Base-by-base conservation (phyloP, 2,329 filamentous ascomycete species). In the Pseudopithomyces maydicus region DNA sequence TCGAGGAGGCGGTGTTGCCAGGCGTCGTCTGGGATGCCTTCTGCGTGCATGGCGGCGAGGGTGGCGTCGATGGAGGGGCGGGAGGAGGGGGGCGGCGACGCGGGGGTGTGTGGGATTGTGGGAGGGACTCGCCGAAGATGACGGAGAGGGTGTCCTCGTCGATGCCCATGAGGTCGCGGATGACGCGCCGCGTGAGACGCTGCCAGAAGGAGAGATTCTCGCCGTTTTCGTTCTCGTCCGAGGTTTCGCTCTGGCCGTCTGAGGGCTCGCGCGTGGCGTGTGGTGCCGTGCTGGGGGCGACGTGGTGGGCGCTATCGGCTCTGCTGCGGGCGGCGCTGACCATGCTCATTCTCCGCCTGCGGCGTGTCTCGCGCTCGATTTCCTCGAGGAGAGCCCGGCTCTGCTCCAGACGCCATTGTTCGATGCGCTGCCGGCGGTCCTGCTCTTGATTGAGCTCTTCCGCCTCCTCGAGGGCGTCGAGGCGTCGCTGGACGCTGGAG, bases 391-490 rank as follows among this genome's bases (percentile, higher is more conserved):
- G 80, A 11, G 91, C 87, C 56, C 86, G 86, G 74, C 92, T 97
- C 74, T 99, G 93, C 70, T 98, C 94, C 70, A 96, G 78, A 54
- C 93, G 86, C 95, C 95, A 99, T 50, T 86, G 85, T 76, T 98
- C 94, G 71, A 99, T 96, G 58, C 94, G 85, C 66, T 88, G 86
- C 71, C 88, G 90, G 71, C 90, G 88, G 65, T 97, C 92, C 39
- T 85, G 80, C 62, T 79, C 77, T 8, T 92, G 89, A 39, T 88
- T 84, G 26, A 82, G 77, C 43, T 80, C 74, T 19, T 79, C 74
- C 44, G 76, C 69, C 63, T 86, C 80, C 57, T 83, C 81, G 39
- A 87, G 74, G 11, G 80, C 78, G 63, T 86, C 84, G 12, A 88
- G 67, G 55, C 82, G 79, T 56, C 80, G 78, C 70, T 87, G 84